Base-by-base conservation (phyloP, 1,139 yeast genomes). In the Kluyveromyces marxianus region DNA sequence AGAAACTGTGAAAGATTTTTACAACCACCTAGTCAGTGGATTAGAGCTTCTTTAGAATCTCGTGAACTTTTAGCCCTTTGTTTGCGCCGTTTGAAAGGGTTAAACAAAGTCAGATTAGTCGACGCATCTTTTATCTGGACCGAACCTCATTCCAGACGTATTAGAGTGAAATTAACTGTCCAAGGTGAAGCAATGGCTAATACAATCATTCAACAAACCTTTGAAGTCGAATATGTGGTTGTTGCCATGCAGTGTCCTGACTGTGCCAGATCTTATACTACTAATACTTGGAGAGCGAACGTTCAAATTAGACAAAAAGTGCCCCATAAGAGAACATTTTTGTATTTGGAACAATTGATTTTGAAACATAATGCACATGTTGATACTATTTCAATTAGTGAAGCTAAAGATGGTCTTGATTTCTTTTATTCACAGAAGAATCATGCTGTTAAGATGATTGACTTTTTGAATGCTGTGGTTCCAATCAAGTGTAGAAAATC, bases 51-150 rank as follows among this genome's bases (percentile, higher is more conserved):
- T 55, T 75, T 92, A 45, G 98, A 94, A 69, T 84, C 95, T 31
- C 74, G 98, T 65, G 98, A 92, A 65, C 74, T 94, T 44, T 71
- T 92, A 54, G 97, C 98, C 1, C 69, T 94, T 44, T 86, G 97
- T 72, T 72, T 92, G 56, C 80, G 94, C 66, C 78, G 94, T 65
- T 74, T 94, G 56, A 87, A 84, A 59, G 98, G 98, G 46, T 74
- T 94, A 56, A 83, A 79, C 53, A 89, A 88, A 60, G 94, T 90
- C 44, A 75, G 98, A 55, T 74, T 92, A 50, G 80, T 90, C 31
- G 98, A 94, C 70, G 98, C 98, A 4, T 78, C 90, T 3, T 92
- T 92, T 60, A 81, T 92, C 52, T 92, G 99, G 99, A 92, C 99
- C 1, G 99, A 92, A 68, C 98, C 99, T 1, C 99, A 92, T 67